Conservation (phyloP, 2,329 filamentous ascomycete species). For the Penicillium sp. region DNA sequence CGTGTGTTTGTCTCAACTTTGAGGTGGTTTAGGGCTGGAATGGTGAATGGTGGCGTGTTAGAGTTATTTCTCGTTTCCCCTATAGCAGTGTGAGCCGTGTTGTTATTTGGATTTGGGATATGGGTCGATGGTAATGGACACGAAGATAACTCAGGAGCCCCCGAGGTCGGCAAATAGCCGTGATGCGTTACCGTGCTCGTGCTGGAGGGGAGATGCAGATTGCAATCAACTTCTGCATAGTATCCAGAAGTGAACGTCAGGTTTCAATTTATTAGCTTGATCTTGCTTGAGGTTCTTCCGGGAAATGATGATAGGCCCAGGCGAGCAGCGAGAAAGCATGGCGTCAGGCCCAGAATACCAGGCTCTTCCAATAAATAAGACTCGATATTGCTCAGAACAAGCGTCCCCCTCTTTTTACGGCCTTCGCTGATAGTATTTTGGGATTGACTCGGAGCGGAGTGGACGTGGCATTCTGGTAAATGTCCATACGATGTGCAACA, state of each 20-base stretch:
- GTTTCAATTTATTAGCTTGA: background rate
- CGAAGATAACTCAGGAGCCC: background rate
- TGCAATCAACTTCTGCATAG: no score
- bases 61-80: background rate
- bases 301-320: no score
- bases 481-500: no score
- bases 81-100: background rate
- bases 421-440: no score
- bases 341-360: no score
- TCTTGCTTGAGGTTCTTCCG: background rate
- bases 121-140: background rate
- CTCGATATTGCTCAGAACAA: no score
- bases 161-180: background rate
- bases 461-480: no score
- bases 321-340: no score
- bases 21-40: background rate
- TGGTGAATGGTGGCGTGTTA: background rate
- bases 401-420: no score
- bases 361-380: no score
- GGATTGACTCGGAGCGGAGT: no score
- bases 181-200: background rate
- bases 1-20: slow-evolving; percentile 1
- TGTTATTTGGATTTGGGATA: background rate
- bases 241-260: no score
- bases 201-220: background rate